Evolutionary conservation across 352 stramenopile species (phyloP), one percentile per base, ranked within the genome.

Genomic region (Phytophthora hibernalis): DNA sequence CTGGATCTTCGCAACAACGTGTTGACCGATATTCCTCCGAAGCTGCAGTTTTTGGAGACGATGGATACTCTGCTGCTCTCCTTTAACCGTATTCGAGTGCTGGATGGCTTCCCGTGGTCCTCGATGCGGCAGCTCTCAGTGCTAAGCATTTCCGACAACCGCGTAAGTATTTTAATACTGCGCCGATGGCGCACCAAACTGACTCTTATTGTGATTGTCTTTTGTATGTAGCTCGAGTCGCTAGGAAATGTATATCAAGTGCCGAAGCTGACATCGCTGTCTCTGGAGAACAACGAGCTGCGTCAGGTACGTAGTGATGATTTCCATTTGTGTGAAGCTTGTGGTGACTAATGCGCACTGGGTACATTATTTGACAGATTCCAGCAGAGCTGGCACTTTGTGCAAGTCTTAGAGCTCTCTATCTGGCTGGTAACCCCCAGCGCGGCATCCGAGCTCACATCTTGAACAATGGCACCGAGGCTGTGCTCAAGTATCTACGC

Each of bases 271-370:
- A 90, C 82, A 11, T 89, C 83, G 35, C 72, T 96, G 1, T 91
- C 84, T 16, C 68, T 95, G 20, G 81, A 93, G 43, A 95, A 96
- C 70, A 96, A 96, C 65, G 86, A 91, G 44, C 59, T 96, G 7
- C 79, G 77, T 8, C 77, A 91, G 66, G 80, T 92, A 78, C 11
- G 53, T 11, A 24, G 51, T 42, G 2, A n/a, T 24, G 28, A 50
- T 8, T 40, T 44, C 37, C 7, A 8, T 18, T 43, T 43, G 9
- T 31, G 26, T 54, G 13, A 18, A 55, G 35, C 2, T 22, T 18
- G 21, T 20, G 5, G 9, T 5, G 28, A 22, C 31, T 45, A 16
- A 35, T 48, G 15, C 20, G 3, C 5, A 33, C 28, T 33, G 28
- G 11, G 37, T 31, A 61, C 1, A 67, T 45, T 5, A 24, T 52